Base-by-base conservation (phyloP, 148 eudicot species). In the Dianthus caryophyllus region DNA sequence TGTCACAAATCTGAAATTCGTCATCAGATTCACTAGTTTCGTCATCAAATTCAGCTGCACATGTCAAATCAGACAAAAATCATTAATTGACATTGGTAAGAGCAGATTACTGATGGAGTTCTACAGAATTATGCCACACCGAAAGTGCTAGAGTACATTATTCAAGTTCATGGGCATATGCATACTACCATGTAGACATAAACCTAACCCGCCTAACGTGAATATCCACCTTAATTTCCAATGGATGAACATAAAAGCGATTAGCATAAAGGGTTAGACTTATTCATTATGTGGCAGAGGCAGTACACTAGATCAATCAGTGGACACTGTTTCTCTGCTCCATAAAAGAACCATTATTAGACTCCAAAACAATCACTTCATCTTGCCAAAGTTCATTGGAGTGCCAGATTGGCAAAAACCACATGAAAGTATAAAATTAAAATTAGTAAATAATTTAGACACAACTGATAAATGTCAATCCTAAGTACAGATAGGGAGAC, bases 1-100 rank as follows among this genome's bases (percentile, higher is more conserved):
- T 79, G 73, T 77, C 81, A 83, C 99, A 94, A 12, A 90, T 90
- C 86, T 94, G 97, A 81, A 94, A 94, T 78, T 90, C 99, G 54
- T 90, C 99, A 82, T 90, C 97, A 69, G 97, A 94, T 75, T 82
- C 97, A 17, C 83, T 64, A 69, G 90, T 83, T 71, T 84, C 97
- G 60, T 77, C 66, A 68, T 80, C 97, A 76, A 81, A 71, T 67
- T 88, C 97, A 71, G 87, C 99, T 94, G 88, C 84, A 81, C 26
- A 22, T 31, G 11, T 57, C 63, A 65, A 71, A 71, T 41, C 12
- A 21, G n/a, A 41, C 49, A 72, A 46, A 41, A 72, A 25, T 53
- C 53, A 43, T 63, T 44, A 10, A 30, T 15, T 20, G 10, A 15
- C 38, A 27, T 17, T 6, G 46, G 21, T 20, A 61, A 21, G 6